These are phyloP conservation scores for Tulasnella sp. DNA, from an alignment of 768 basidiomycete genomes.

Conservation along the genomic window DNA sequence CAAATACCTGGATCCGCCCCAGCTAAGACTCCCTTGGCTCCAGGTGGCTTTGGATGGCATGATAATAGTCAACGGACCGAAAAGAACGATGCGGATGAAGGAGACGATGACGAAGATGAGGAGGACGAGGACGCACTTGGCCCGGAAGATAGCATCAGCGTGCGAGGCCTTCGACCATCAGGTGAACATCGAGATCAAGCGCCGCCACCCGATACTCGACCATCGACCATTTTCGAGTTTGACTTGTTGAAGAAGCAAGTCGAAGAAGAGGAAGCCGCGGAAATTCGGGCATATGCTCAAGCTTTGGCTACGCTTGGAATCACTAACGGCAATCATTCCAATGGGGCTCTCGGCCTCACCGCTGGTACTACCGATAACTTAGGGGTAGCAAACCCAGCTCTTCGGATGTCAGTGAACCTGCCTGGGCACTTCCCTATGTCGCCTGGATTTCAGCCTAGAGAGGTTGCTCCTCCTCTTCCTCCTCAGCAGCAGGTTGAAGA, in stretches of 20 bases:
- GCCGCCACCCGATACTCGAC: conserved; percentile 12
- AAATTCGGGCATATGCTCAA: neutral
- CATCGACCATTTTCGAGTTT: conserved; percentile 23
- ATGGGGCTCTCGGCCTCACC: neutral
- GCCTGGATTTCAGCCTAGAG: neutral
- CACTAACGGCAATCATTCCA: neutral
- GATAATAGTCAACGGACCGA: neutral
- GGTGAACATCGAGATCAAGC: neutral
- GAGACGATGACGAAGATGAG: neutral
- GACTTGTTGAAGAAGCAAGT: conserved; percentile 14
- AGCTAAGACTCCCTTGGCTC: conserved; percentile 4
- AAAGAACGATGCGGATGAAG: neutral
- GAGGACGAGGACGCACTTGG: conserved; percentile 16
- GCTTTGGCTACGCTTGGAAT: neutral
- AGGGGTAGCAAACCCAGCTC: neutral
- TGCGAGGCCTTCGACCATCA: neutral
- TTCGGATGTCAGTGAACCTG: neutral
- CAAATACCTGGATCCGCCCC: neutral
- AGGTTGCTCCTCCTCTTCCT: neutral
- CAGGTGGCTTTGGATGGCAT: neutral
- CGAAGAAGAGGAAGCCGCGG: conserved; percentile 7
- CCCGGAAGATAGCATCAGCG: conserved; percentile 16
- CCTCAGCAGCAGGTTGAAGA: too few relatives aligned
- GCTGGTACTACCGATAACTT: neutral
- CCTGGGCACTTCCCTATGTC: conserved; percentile 11